Evolutionary conservation across 2,329 filamentous ascomycete genomes (phyloP), one percentile per base, ranked within the genome.

Genomic region (Cladorrhinum sp.): DNA sequence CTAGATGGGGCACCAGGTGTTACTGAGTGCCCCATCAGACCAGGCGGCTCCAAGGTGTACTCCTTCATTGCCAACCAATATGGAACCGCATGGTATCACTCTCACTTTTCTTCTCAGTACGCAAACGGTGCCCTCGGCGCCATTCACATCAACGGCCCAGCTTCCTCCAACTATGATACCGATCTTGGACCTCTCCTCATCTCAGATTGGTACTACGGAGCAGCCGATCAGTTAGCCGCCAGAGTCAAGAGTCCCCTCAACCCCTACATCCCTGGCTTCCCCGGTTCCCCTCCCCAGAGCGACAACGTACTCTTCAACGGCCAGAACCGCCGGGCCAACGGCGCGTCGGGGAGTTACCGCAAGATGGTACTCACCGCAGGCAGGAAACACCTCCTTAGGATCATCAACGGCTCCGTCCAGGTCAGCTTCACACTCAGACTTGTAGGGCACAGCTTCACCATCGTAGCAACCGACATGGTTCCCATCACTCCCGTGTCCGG

Each of bases 41-140:
- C 71, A 0, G 68, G 68, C 2, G 61, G 63, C 12, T 69, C 63
- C 61, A 71, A 68, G 66, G 72, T 70, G 2, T 73, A 74, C 57
- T 66, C 64, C 3, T 74, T 73, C 64, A 64, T 65, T 36, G 70
- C 72, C 42, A 68, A 62, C n/a, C 72, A 74, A 59, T 74, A 74
- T 42, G 73, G 73, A n/a, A 73, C 71, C 12, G 63, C 65, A 42
- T 73, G 71, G 71, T 82, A 82, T 64, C 81, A 84, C 68, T 79
- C 77, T 21, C 82, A 83, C 68, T 80, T 80, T 65, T 75, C 76
- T 3, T 70, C 74, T 2, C 79, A 82, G 67, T 81, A 82, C 59
- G 76, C 74, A 26, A 79, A 85, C 62, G 83, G 83, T n/a, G 70
- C 84, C 0, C 70, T 78, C 7, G 83, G 83, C 1, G 72, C 78